Evolutionary conservation across 2,329 filamentous ascomycete genomes (phyloP), one percentile per base, ranked within the genome.

Genomic region (Epichloe sylvatica): DNA sequence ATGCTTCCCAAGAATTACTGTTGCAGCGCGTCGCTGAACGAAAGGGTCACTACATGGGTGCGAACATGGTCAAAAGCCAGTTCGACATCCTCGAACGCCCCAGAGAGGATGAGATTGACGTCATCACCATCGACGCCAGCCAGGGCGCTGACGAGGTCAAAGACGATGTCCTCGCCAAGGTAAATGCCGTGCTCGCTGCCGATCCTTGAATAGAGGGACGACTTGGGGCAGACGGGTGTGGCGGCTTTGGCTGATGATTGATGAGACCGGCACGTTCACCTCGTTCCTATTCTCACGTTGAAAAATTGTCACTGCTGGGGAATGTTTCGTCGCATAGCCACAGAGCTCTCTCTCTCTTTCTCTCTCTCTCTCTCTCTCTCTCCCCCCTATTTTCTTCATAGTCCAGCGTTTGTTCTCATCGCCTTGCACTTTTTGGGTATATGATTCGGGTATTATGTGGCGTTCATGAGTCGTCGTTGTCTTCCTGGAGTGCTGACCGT

Each of bases 31-130:
- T 97, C 8, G 74, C 75, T 35, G 72, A 76, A 38, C 79, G 92
- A 57, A 70, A 90, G 68, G 81, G 81, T 47, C 92, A 98, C 65
- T 98, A 92, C 68, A 96, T 98, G 90, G 91, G 92, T 59, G 84
- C 87, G 57, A 79, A 80, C 60, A 97, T 98, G 91, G 90, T 98
- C 8, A 82, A 85, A 60, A 94, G 88, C 68, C 92, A 98, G 64
- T 84, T 97, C 56, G 79, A 83, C 54, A 84, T 81, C 47, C 76
- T 98, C n/a, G 91, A 98, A 69, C 80, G 84, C 54, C 92, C 92
- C 0, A 74, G 74, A 47, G 67, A 69, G 43, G 79, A 86, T 49
- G 85, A 89, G 62, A 74, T 67, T 21, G 86, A 92, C 65, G 83
- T 86, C 53, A 74, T 89, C 54, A 78, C 71, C 49, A 72, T 91